Percentiles rank a stretch among this genome's conserved stretches.
Evolutionary conservation across 768 basidiomycete species (phyloP).

Genomic region (Tylopilus sp.): DNA sequence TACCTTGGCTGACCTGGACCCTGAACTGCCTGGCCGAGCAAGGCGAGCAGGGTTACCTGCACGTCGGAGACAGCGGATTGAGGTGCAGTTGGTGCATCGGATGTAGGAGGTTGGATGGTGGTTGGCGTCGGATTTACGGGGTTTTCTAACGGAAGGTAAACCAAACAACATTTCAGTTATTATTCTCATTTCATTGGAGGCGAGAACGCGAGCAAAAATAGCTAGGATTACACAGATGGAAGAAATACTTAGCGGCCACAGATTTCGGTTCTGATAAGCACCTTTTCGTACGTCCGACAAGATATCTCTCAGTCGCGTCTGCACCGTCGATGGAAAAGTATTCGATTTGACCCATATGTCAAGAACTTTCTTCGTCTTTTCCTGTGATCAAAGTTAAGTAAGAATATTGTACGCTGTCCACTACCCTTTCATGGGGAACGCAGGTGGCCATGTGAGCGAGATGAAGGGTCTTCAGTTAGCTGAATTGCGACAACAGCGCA

Average conservation of each 20-base stretch:
- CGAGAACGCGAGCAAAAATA: conserved; percentile 41
- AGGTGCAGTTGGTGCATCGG: conserved; percentile 26
- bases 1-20: conserved; percentile 35
- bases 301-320: conserved; percentile 69
- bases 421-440: conserved; percentile 29
- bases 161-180: conserved; percentile 57
- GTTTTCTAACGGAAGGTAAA: conserved; percentile 59
- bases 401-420: conserved; percentile 38
- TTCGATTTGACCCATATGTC: conserved; percentile 94
- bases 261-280: conserved; percentile 68
- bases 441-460: conserved; percentile 28
- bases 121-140: conserved; percentile 35
- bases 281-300: conserved; percentile 74
- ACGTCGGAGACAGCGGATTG: conserved; percentile 31
- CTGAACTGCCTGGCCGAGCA: conserved; percentile 65
- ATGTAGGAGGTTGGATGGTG: conserved; percentile 37
- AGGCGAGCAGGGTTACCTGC: conserved; percentile 64
- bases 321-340: conserved; percentile 79
- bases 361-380: conserved; percentile 94
- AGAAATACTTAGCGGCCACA: conserved; percentile 82
- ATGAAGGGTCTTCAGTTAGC: not conserved
- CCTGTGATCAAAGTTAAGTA: conserved; percentile 54
- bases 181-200: conserved; percentile 53
- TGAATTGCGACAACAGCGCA: conserved; percentile 4
- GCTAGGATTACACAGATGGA: conserved; percentile 64